Base-by-base conservation (phyloP, 139 green algal species). In the Asterochloris sp. region DNA sequence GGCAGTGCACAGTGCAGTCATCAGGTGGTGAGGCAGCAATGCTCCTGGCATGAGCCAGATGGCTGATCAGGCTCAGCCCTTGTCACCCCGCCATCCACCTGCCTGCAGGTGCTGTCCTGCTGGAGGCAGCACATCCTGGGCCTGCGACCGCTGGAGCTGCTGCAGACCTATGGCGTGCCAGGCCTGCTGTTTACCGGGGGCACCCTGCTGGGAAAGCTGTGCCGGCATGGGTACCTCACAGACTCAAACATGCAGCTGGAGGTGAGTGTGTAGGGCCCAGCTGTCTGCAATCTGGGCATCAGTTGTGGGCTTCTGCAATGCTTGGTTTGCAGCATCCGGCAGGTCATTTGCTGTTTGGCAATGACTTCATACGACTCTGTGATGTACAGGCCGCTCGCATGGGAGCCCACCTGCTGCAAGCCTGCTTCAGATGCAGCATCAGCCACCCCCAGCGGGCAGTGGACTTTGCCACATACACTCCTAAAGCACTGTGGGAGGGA, bases 381-480 rank as follows among this genome's bases (percentile, higher is more conserved):
- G n/a, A 38, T 23, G n/a, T 69, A n/a, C 23, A 80, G 76, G 76
- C 60, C 47, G 76, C 76, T 9, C 68, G 76, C 60, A 80, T 80
- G 76, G 60, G 60, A 24, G 76, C 76, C 13, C 76, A 54, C 17
- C 76, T 80, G 60, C 14, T 80, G 24, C 60, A 23, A 24, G 76
- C 76, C 6, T 80, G 76, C n/a, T 80, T 80, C 24, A 54, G 60
- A 24, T 80, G 76, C 76, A 80, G 76, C 60, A 61, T 80, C 24
- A 21, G 29, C 24, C 76, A 80, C 60, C 76, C 76, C 60, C 76
- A 80, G 60, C 12, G 76, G 60, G 13, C 76, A 26, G 12, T 80
- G 76, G 76, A 80, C 76, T 80, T 80, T 69, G 76, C 76, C 76
- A 80, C 76, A n/a, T 80, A 80, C 76, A 80, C 76, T 21, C 76